Evolutionary conservation across 1,139 yeast species (phyloP), one percentile per base, ranked within the genome.

Genomic region (Wickerhamomyces sp.): DNA sequence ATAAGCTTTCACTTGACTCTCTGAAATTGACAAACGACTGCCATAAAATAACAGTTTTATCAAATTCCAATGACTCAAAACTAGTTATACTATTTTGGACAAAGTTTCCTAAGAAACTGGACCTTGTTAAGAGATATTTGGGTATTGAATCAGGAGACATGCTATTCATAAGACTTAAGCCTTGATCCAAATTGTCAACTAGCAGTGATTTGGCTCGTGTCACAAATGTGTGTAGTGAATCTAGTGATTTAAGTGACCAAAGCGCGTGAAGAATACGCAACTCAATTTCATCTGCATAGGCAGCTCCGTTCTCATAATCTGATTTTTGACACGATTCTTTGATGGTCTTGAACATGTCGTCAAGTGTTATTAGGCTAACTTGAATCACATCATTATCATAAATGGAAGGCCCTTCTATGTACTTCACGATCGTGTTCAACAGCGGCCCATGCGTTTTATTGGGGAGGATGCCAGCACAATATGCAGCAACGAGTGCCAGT

Each of bases 11-110:
- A 3, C 72, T 56, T 0, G 67, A 49, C 29, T 67, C 70, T 43
- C 85, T 61, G 53, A 76, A 81, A 21, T 65, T 67, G 5, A 67
- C 58, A 55, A 81, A 77, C 1, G 79, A 70, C 28, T 64, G 67
- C 72, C 78, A 81, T n/a, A 83, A 55, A 6, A 65, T 53, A 10
- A 70, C 60, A 2, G 69, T 61, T 48, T 79, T 84, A 44, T 81
- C 85, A 52, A 81, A 82, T 43, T 73, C 76, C 38, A 83, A 56
- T 2, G 75, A 58, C 33, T 72, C 74, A 49, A 73, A 74, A 8
- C 80, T 70, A 5, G 76, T 63, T 1, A 70, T 64, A 29, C 79
- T 64, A 25, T 56, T 54, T 13, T 60, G 48, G 10, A 72, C 68
- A 49, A 68, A 72, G 8, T 58, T 52, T 4, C 78, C 78, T 20